phyloP scores from a whole-genome alignment of 257 asterid species.

The Eustoma russellianum region DNA sequence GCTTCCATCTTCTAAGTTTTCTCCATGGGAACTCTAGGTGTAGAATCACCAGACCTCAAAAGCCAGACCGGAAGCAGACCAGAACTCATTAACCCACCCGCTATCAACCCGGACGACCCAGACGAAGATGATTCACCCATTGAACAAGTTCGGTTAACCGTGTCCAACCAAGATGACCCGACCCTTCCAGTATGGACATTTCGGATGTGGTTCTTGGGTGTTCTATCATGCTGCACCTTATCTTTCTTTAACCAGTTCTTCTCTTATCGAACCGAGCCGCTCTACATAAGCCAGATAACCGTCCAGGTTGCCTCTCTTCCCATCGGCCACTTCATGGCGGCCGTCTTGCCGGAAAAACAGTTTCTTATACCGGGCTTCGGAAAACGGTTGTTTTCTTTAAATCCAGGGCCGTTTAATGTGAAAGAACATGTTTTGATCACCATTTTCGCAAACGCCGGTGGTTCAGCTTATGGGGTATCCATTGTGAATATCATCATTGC shows the following conservation, averaged over 20 bases:
- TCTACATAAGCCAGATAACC: background rate
- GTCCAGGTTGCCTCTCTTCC: slow-evolving; percentile 7
- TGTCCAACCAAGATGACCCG: background rate
- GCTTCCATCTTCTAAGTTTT: too few relatives aligned
- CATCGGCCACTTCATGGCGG: background rate
- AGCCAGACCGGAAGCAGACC: too few relatives aligned
- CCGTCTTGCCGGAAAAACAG: background rate
- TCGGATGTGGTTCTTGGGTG: slow-evolving; percentile 6
- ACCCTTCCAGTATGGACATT: slow-evolving; percentile 6
- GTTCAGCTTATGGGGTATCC: slow-evolving; percentile 6
- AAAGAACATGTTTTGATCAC: slow-evolving; percentile 8
- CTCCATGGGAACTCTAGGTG: too few relatives aligned
- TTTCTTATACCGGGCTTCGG: slow-evolving; percentile 1
- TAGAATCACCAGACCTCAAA: too few relatives aligned
- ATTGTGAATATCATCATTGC: slow-evolving; percentile 3
- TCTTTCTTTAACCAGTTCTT: slow-evolving; percentile 3
- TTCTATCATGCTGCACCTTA: background rate
- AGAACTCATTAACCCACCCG: too few relatives aligned
- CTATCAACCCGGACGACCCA: background rate
- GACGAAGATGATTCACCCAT: background rate
- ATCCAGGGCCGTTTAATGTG: slow-evolving; percentile 6
- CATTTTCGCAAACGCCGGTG: slow-evolving; percentile 4
- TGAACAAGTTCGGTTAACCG: slow-evolving; percentile 3
- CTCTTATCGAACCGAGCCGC: slow-evolving; percentile 3
- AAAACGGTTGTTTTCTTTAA: background rate